Percentiles rank a stretch among this genome's conserved stretches.
phyloP scores from a whole-genome alignment of 495 filamentous ascomycete genomes.

The Choiromyces venosus region DNA sequence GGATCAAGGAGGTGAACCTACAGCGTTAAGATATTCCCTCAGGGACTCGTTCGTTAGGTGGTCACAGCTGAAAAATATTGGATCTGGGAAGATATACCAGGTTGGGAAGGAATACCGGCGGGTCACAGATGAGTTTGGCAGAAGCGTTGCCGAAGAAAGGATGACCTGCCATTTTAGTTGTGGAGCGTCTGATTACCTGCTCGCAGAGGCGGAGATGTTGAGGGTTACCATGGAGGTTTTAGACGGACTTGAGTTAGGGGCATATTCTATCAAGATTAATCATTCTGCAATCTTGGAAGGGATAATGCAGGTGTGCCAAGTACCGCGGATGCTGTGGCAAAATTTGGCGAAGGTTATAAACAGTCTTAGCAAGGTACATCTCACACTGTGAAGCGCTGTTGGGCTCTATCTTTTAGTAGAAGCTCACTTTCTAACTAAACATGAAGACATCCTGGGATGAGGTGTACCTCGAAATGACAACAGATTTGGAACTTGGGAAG shows the following conservation, averaged over 20 bases:
- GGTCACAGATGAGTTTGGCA: constrained; percentile 48
- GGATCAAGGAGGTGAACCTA: constrained; percentile 76
- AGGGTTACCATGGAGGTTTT: constrained; percentile 77
- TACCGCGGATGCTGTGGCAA: constrained; percentile 57
- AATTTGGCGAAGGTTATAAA: constrained; percentile 80
- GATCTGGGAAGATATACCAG: constrained; percentile 74
- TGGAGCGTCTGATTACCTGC: constrained; percentile 76
- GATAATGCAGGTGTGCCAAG: constrained; percentile 82
- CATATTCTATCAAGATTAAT: constrained; percentile 81
- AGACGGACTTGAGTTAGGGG: constrained; percentile 60
- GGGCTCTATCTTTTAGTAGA: background rate
- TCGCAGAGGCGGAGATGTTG: constrained; percentile 84
- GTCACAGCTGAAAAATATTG: constrained; percentile 71
- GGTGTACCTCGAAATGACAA: constrained; percentile 78
- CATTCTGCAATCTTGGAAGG: constrained; percentile 88
- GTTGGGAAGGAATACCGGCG: constrained; percentile 66
- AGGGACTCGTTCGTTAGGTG: constrained; percentile 78
- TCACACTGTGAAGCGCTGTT: background rate
- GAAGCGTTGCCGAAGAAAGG: constrained; percentile 61
- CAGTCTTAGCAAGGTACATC: constrained; percentile 61
- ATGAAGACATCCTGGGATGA: constrained; percentile 57
- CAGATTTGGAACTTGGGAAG: constrained; percentile 68
- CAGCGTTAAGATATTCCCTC: constrained; percentile 76
- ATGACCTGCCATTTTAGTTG: constrained; percentile 97
- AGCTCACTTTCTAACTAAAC: background rate